Evolutionary conservation across 805 yeast species (phyloP), one percentile per base, ranked within the genome.

Genomic region (Metschnikowia hibisci): DNA sequence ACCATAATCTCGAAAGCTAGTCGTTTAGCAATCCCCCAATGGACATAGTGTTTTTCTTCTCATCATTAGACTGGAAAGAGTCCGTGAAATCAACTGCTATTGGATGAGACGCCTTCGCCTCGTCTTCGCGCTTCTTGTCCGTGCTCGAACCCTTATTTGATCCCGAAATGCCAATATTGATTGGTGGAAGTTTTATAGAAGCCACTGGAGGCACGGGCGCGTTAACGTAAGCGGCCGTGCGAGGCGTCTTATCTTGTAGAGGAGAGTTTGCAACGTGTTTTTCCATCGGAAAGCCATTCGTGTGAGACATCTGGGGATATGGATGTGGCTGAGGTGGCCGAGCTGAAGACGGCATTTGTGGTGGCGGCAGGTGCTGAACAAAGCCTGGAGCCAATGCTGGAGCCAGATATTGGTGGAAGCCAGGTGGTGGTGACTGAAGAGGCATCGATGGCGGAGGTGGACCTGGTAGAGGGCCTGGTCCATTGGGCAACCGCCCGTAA

Each of bases 391-490:
- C 22, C 11, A 37, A 10, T 5, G 34, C 9, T 20, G 40, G 34
- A 6, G 33, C 40, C 40, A 22, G 34, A 11, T 38, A 38, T 28
- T 30, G 41, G 5, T 38, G 34, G 16, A 15, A 38, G 1, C 34
- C 41, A 12, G 32, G 34, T 8, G 39, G 42, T 2, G 37, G 13
- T 6, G 34, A 14, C 20, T 28, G 32, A 6, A 36, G 8, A 13
- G 29, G 39, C 7, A 39, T 31, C 12, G 29, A n/a, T 7, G 54
- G 53, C 6, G 71, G 69, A 4, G 71, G 67, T 3, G 74, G 73
- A 1, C 71, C 71, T 0, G 73, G 73, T 10, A 66, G 53, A 1
- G 73, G 72, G 2, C 72, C 73, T 0, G 73, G 73, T 3, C 71
- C 72, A 50, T 67, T 66, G 18, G 72, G 72, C 11, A 65, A 47